phyloP scores from a whole-genome alignment of 31 red algal genomes.

The Odonthalia washingtoniensis region DNA sequence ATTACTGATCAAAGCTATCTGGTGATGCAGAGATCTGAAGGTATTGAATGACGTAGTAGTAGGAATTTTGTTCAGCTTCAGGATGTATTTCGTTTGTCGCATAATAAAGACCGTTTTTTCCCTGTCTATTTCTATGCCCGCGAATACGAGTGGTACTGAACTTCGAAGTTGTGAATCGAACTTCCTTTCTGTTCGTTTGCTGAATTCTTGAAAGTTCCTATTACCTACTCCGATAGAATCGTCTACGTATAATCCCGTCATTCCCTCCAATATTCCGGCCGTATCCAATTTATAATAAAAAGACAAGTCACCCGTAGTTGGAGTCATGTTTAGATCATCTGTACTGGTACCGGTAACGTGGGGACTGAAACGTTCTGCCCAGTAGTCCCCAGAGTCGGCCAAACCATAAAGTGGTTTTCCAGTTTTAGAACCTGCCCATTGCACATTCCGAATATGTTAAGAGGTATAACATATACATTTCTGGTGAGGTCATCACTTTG shows the following conservation, averaged over 20 bases:
- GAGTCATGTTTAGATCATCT: constrained; percentile 7
- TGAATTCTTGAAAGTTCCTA: neutral
- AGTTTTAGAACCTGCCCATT: constrained; percentile 29
- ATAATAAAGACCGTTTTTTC: no score
- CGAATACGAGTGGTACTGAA: no score
- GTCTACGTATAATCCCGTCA: constrained; percentile 39
- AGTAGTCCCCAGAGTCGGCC: constrained; percentile 42
- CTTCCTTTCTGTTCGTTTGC: no score
- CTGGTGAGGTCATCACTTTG: constrained; percentile 25
- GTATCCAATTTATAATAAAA: neutral
- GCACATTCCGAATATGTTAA: neutral
- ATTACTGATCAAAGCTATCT: no score
- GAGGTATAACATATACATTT: constrained; percentile 7
- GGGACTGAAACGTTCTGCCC: constrained; percentile 5
- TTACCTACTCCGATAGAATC: constrained; percentile 17
- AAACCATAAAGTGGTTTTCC: constrained; percentile 39
- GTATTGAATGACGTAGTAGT: no score
- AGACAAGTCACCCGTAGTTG: constrained; percentile 28
- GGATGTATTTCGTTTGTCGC: no score
- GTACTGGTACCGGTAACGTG: constrained; percentile 23
- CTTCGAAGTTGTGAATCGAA: no score
- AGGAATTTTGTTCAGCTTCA: no score
- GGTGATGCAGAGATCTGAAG: no score
- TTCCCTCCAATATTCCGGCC: constrained; percentile 16
- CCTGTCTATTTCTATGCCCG: no score